phyloP scores from a whole-genome alignment of 345 rosid species.

The Nasturtium officinale region DNA sequence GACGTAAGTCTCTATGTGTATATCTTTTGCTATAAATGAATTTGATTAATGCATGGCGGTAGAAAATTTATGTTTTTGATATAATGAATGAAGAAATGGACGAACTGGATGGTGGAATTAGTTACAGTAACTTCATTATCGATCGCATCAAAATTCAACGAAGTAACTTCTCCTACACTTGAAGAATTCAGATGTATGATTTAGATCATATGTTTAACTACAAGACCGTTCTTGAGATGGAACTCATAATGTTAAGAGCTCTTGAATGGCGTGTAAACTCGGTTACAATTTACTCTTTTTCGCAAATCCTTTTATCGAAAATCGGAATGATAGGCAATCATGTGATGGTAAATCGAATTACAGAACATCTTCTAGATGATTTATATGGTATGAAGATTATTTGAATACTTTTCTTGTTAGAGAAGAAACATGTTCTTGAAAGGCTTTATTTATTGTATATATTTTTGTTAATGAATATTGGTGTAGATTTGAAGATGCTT shows the following conservation, averaged over 20 bases:
- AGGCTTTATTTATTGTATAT: neutral
- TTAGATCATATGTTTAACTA: conserved; percentile 57
- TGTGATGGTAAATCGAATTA: conserved; percentile 35
- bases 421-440: neutral
- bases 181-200: conserved; percentile 72
- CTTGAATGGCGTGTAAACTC: conserved; percentile 68
- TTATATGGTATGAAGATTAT: conserved; percentile 46
- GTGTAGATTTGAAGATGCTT: conserved; percentile 54
- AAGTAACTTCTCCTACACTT: conserved; percentile 50
- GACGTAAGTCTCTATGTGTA: conserved; percentile 46
- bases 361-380: conserved; percentile 48
- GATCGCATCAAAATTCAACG: conserved; percentile 66
- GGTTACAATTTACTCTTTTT: conserved; percentile 56
- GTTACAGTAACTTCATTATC: conserved; percentile 64
- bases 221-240: conserved; percentile 63
- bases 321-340: conserved; percentile 10
- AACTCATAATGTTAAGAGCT: conserved; percentile 51
- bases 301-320: conserved; percentile 44
- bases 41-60: neutral
- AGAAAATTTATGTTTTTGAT: neutral
- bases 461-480: neutral
- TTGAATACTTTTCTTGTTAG: neutral
- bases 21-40: neutral
- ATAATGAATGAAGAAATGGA: conserved; percentile 54
- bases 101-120: conserved; percentile 71